These are phyloP conservation scores for Puccinia horiana DNA, from an alignment of 1,284 basidiomycete species.

Conservation along the genomic window DNA sequence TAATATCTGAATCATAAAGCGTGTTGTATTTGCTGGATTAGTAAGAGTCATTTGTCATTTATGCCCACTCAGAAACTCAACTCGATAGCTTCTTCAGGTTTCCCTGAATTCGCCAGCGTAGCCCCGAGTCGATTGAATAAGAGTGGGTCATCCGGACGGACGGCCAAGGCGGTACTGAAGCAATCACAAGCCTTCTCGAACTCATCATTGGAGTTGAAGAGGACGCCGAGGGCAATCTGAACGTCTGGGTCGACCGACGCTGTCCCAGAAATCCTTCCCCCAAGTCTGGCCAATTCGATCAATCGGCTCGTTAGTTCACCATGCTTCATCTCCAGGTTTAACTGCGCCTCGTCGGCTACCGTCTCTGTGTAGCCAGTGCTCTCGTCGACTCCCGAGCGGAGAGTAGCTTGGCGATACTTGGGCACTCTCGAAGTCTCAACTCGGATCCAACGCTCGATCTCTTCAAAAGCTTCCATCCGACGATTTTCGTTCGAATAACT, in stretches of 20 bases:
- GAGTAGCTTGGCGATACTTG: background rate
- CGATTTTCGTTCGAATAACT: conserved; percentile 90
- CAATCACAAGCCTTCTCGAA: conserved; percentile 75
- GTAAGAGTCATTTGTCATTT: background rate
- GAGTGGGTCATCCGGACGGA: conserved; percentile 70
- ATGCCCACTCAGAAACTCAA: background rate
- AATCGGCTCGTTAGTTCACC: conserved; percentile 57
- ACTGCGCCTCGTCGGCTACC: background rate
- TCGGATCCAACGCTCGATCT: conserved; percentile 80
- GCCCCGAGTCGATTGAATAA: conserved; percentile 95
- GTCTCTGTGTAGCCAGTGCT: background rate
- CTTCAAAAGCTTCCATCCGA: conserved; percentile 66
- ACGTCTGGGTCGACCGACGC: conserved; percentile 78
- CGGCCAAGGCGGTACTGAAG: conserved; percentile 76
- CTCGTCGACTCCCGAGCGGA: background rate
- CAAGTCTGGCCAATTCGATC: conserved; percentile 58
- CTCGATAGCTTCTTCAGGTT: conserved; percentile 76
- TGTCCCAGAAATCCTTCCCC: conserved; percentile 48
- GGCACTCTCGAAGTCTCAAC: background rate
- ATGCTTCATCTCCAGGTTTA: conserved; percentile 53
- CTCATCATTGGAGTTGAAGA: conserved; percentile 81
- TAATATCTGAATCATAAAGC: conserved; percentile 66
- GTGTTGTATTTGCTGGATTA: background rate
- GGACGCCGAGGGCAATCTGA: conserved; percentile 88
- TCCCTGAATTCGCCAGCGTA: conserved; percentile 84